Evolutionary conservation across 2,329 filamentous ascomycete genomes (phyloP).

Genomic region (Xenosphaeropsis pyriputrescens): DNA sequence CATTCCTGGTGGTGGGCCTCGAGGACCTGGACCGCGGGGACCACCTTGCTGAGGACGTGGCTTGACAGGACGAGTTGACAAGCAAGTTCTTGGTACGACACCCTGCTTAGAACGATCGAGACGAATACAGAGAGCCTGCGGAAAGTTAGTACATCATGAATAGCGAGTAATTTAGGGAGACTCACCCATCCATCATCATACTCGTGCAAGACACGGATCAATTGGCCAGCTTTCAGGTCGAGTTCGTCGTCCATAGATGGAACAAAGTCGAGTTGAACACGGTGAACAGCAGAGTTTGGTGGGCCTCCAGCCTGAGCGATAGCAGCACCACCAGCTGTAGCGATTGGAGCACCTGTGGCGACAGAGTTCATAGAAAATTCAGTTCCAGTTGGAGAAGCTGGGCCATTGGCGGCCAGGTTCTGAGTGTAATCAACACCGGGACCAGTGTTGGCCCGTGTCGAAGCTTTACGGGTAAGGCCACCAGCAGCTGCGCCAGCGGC

Average conservation of each 20-base stretch:
- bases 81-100: slow-evolving; percentile 83
- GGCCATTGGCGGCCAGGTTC: slow-evolving; percentile 19
- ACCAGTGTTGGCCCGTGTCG: slow-evolving; percentile 36
- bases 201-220: slow-evolving; percentile 83
- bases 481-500: slow-evolving; percentile 5
- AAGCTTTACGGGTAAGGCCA: slow-evolving; percentile 35
- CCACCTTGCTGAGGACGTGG: slow-evolving; percentile 17
- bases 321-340: slow-evolving; percentile 36
- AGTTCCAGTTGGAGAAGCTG: slow-evolving; percentile 46
- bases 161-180: not conserved
- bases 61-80: slow-evolving; percentile 78
- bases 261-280: slow-evolving; percentile 87
- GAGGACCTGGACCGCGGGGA: slow-evolving; percentile 10
- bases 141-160: slow-evolving; percentile 17
- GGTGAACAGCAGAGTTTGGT: slow-evolving; percentile 55
- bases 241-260: slow-evolving; percentile 90
- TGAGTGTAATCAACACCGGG: slow-evolving; percentile 37
- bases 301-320: slow-evolving; percentile 50
- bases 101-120: slow-evolving; percentile 86
- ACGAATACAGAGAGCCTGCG: slow-evolving; percentile 73
- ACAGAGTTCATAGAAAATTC: slow-evolving; percentile 46
- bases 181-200: slow-evolving; percentile 98
- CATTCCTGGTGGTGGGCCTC: slow-evolving; percentile 7
- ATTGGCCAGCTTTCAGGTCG: slow-evolving; percentile 62
- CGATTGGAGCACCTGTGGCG: slow-evolving; percentile 25